phyloP scores from a whole-genome alignment of 306 rosid species.

The Sicyos edulis region DNA sequence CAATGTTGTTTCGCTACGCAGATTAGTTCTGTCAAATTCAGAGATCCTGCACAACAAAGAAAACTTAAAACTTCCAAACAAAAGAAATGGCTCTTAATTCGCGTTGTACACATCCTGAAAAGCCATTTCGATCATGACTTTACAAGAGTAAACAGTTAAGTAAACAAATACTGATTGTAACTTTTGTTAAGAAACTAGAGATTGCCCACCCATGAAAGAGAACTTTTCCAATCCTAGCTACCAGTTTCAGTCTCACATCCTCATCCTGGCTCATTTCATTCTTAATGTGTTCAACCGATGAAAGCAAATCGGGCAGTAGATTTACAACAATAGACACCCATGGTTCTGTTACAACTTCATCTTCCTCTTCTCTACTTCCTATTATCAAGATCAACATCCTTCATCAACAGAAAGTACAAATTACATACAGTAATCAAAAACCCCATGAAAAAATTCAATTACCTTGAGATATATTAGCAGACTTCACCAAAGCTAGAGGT shows the following conservation, averaged over 20 bases:
- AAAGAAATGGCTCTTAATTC: not conserved
- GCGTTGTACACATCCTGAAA: not conserved
- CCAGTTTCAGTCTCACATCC: conserved; percentile 23
- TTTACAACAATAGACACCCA: conserved; percentile 29
- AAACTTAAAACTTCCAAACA: not conserved
- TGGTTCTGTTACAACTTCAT: conserved; percentile 21
- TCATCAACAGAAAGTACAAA: not conserved
- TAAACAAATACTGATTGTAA: not conserved
- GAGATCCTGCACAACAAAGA: conserved; percentile 25
- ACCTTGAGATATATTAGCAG: conserved; percentile 21
- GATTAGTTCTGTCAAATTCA: conserved; percentile 17
- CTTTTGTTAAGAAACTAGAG: no score
- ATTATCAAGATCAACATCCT: not conserved
- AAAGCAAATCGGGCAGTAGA: conserved; percentile 28
- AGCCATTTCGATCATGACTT: not conserved
- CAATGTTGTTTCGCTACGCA: conserved; percentile 20
- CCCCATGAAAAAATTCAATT: not conserved
- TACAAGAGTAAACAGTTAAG: no score
- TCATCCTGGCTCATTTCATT: conserved; percentile 15
- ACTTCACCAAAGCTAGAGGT: conserved; percentile 25
- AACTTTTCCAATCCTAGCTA: conserved; percentile 43
- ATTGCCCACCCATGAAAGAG: conserved; percentile 34
- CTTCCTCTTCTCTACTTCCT: conserved; percentile 18
- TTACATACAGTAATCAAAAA: not conserved
- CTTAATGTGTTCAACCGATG: conserved; percentile 24